These are phyloP conservation scores for Russula abietina DNA, from an alignment of 768 basidiomycete genomes.

Conservation along the genomic window DNA sequence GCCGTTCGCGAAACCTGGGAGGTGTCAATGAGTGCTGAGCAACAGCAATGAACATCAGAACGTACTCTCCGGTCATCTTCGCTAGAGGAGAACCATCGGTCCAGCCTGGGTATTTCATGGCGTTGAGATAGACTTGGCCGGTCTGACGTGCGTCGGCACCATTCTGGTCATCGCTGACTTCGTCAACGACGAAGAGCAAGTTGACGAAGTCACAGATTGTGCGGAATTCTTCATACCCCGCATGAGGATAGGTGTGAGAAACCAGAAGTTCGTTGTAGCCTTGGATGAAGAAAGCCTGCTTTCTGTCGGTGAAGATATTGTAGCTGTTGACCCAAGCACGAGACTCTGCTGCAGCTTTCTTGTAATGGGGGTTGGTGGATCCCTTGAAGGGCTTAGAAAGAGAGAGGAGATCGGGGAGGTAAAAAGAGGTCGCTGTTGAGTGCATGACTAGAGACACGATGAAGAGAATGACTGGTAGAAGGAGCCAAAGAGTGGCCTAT, in stretches of 20 bases:
- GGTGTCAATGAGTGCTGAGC: background rate
- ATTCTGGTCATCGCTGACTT: slow-evolving; percentile 63
- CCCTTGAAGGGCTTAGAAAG: slow-evolving; percentile 42
- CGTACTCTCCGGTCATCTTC: slow-evolving; percentile 61
- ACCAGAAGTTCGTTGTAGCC: slow-evolving; percentile 59
- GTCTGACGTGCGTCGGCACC: slow-evolving; percentile 52
- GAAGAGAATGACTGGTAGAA: background rate
- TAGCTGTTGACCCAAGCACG: slow-evolving; percentile 61
- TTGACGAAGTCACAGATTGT: slow-evolving; percentile 58
- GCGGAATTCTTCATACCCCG: slow-evolving; percentile 52
- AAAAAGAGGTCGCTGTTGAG: slow-evolving; percentile 33
- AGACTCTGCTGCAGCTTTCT: slow-evolving; percentile 51
- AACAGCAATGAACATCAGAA: slow-evolving; percentile 3
- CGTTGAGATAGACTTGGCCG: slow-evolving; percentile 49
- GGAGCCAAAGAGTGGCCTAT: background rate
- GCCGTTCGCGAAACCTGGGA: slow-evolving; percentile 52
- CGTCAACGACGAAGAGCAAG: slow-evolving; percentile 55
- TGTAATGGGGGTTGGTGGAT: slow-evolving; percentile 54
- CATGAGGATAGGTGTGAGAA: slow-evolving; percentile 58
- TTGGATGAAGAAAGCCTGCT: slow-evolving; percentile 57
- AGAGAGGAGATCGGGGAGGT: slow-evolving; percentile 52
- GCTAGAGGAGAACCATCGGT: slow-evolving; percentile 53
- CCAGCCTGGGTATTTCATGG: slow-evolving; percentile 50
- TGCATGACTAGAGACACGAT: background rate
- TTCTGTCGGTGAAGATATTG: slow-evolving; percentile 53